phyloP scores from a whole-genome alignment of 345 rosid species.

The Rubroshorea leprosula region DNA sequence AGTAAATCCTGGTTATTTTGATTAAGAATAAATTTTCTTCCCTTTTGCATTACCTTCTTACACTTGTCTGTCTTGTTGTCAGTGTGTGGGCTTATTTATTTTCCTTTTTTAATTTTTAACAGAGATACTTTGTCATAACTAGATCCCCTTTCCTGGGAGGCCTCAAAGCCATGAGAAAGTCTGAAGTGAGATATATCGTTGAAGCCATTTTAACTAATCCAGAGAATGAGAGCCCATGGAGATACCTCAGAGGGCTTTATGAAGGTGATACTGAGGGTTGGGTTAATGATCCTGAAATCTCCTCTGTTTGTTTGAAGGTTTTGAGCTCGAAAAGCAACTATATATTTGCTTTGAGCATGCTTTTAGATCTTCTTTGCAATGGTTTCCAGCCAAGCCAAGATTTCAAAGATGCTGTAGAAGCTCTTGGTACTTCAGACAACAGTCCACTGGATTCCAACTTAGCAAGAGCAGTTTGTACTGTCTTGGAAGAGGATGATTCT shows the following conservation, averaged over 20 bases:
- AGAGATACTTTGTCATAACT: conserved; percentile 75
- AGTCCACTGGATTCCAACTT: conserved; percentile 35
- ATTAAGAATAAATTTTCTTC: too few relatives aligned
- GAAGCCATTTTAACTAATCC: conserved; percentile 55
- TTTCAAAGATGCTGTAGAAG: conserved; percentile 46
- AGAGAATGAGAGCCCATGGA: conserved; percentile 84
- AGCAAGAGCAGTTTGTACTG: conserved; percentile 46
- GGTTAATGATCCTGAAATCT: conserved; percentile 50
- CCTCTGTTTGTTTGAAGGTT: conserved; percentile 59
- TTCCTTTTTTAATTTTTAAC: conserved; percentile 19
- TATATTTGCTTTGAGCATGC: conserved; percentile 58
- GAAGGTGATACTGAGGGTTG: conserved; percentile 38
- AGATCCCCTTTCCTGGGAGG: conserved; percentile 72
- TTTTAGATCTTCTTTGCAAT: conserved; percentile 71
- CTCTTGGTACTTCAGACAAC: conserved; percentile 35
- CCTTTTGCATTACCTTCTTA: background rate
- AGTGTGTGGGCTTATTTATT: background rate
- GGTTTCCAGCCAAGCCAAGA: conserved; percentile 61
- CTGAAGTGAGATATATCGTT: conserved; percentile 65
- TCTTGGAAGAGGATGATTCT: conserved; percentile 57
- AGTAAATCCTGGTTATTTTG: background rate
- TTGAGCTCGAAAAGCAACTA: conserved; percentile 40
- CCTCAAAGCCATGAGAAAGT: conserved; percentile 55
- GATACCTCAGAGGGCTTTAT: conserved; percentile 82
- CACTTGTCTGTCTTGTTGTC: background rate